Percentiles rank a stretch among this genome's conserved stretches.
phyloP scores from a whole-genome alignment of 1,139 yeast genomes.

The Kodamaea sp. region DNA sequence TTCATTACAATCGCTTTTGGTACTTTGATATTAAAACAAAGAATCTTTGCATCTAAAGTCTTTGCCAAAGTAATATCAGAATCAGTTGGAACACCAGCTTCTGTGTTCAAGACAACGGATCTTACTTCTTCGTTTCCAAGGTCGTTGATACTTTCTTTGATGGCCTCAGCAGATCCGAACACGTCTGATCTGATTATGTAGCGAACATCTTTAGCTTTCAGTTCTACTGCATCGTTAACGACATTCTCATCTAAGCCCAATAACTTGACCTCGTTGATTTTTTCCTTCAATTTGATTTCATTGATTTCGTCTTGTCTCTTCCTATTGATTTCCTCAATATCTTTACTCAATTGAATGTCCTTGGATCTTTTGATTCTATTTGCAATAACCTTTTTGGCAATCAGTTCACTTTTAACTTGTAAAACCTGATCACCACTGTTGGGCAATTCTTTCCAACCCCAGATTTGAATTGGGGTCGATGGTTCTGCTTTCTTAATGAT shows the following conservation, averaged over 20 bases:
- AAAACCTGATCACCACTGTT: constrained; percentile 86
- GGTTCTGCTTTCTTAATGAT: constrained; percentile 72
- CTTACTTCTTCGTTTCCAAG: constrained; percentile 85
- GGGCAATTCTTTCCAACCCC: constrained; percentile 96
- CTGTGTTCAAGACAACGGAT: constrained; percentile 65
- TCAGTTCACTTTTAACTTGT: constrained; percentile 70
- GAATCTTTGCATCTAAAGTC: constrained; percentile 67
- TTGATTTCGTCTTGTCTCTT: constrained; percentile 48
- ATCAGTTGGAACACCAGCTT: constrained; percentile 86
- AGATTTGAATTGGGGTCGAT: constrained; percentile 85
- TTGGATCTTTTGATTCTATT: constrained; percentile 60
- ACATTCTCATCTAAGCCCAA: constrained; percentile 57
- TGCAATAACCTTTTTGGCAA: constrained; percentile 73
- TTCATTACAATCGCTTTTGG: constrained; percentile 64
- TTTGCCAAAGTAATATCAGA: constrained; percentile 82
- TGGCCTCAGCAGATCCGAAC: constrained; percentile 65
- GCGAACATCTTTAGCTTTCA: constrained; percentile 38
- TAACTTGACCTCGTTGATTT: constrained; percentile 53
- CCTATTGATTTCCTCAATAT: constrained; percentile 70
- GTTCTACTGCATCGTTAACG: constrained; percentile 31
- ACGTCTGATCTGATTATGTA: constrained; percentile 90
- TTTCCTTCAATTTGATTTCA: constrained; percentile 51
- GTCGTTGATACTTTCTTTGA: constrained; percentile 71
- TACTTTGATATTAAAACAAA: constrained; percentile 75
- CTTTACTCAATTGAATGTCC: constrained; percentile 61